Evolutionary conservation across 768 basidiomycete genomes (phyloP).

Genomic region (Crucibulum laeve): DNA sequence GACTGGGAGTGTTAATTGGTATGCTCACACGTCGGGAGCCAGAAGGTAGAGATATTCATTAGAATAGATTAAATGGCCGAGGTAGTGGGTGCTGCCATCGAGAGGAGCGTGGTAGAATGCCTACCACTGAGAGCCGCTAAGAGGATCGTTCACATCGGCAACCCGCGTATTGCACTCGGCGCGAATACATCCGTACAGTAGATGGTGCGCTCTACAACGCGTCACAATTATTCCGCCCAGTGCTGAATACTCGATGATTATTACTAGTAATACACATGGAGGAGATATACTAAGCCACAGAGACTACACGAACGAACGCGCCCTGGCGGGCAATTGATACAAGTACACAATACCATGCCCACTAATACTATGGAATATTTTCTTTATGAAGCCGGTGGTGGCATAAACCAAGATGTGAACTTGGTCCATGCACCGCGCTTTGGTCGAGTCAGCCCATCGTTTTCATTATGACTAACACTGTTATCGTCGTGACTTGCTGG

Average conservation of each 20-base stretch:
- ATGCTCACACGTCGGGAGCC: no score
- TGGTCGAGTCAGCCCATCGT: background rate
- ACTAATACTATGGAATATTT: background rate
- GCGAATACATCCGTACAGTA: no score
- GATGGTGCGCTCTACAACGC: no score
- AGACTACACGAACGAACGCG: background rate
- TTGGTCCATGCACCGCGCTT: conserved; percentile 28
- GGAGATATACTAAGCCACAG: background rate
- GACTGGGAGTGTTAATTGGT: background rate
- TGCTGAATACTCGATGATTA: background rate
- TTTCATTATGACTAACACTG: background rate
- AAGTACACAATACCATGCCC: background rate
- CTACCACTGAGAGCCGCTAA: no score
- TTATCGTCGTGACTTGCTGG: conserved; percentile 3
- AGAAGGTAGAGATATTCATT: no score
- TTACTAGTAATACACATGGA: background rate
- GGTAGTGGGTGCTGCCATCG: no score
- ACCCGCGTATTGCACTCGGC: background rate
- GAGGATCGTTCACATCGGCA: background rate
- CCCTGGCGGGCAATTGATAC: background rate
- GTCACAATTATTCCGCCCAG: background rate
- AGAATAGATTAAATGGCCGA: no score
- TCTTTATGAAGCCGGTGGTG: conserved; percentile 15
- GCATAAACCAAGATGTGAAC: conserved; percentile 38
- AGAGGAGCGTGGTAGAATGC: no score